Base-by-base conservation (phyloP, 2,329 filamentous ascomycete genomes). In the Bipolaris victoriae region DNA sequence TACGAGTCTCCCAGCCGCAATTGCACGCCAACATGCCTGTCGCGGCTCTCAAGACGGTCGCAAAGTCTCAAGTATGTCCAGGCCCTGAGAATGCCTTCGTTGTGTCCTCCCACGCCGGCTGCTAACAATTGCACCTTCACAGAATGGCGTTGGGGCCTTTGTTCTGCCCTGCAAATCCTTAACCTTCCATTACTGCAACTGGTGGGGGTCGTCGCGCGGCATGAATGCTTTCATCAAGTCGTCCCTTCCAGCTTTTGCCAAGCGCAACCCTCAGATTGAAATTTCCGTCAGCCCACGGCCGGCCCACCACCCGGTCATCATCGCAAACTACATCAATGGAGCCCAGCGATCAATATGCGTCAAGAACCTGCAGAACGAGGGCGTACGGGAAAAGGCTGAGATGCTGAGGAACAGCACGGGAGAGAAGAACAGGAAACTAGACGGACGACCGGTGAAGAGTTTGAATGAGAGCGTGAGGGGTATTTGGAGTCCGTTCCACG, bases 121-220 rank as follows among this genome's bases (percentile, higher is more conserved):
- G 26, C 65, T 71, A 56, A 66, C 9, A 45, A 18, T 18, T 53
- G 51, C 29, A 11, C 29, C 11, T 18, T 54, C 52, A 5, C 71
- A 98, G 93, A 98, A 99, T 82, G 95, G 95, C 84, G 84, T 98
- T 67, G 94, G 94, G 72, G 91, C 93, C 76, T 98, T 98, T 83
- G 91, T 99, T 79, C 86, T 97, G 57, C 94, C 97, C 82, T 99
- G 95, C 87, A 96, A 92, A 83, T 90, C 89, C 75, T 83, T 99
- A 77, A 91, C 97, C 77, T 91, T 99, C 74, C 91, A 96, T 81
- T 99, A 97, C 82, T 98, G 95, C 83, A 92, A 98, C 84, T 93
- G 90, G 86, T 91, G 90, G 56, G 95, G 93, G 62, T 96, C 91
- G 77, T 98, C 94, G 36, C 87, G 82, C 72, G 95, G 95, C 74